Evolutionary conservation across 2,329 filamentous ascomycete genomes (phyloP), one percentile per base, ranked within the genome.

Genomic region (Diaporthe sp.): DNA sequence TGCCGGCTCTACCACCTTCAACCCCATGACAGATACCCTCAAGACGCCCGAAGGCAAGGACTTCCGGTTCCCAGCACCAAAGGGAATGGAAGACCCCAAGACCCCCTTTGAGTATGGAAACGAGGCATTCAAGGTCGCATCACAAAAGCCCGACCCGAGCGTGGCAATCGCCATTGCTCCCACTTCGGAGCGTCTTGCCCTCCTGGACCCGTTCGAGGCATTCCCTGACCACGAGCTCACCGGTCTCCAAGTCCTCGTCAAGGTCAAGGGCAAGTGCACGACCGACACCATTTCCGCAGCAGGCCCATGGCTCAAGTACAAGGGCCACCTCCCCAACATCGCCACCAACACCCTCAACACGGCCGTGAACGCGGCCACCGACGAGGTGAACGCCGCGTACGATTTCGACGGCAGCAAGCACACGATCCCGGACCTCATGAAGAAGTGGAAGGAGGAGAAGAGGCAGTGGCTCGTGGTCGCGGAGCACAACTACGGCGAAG

Each of bases 261-360:
- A 98, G 86, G 94, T 98, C 77, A 94, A 96, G 77, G 97, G 97
- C 77, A 98, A 99, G 86, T 99, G 97, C 89, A 99, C 97, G 73
- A 99, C 97, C 56, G 97, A 99, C 85, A 98, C 97, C 79, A 99
- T 99, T 85, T 98, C 96, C 50, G 96, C 96, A 44, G 96, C 96
- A 1, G 96, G 96, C 8, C 96, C 96, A 22, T 98, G 96, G 96
- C 91, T 99, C 78, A 98, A 98, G 86, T 99, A 98, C 91, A 98
- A 98, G 89, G 97, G 97, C 76, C 97, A 99, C 85, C 91, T 99
- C 76, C 95, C 97, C 83, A 99, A 99, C 88, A 99, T 99, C 84
- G 94, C 93, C 79, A 95, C 95, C 82, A 99, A 99, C 90, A 99
- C 97, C 3, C 91, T 99, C 78, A 98, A 98, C 85, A 97, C 95